Evolutionary conservation across 805 yeast species (phyloP).

Genomic region (Blastobotrys terrestris): DNA sequence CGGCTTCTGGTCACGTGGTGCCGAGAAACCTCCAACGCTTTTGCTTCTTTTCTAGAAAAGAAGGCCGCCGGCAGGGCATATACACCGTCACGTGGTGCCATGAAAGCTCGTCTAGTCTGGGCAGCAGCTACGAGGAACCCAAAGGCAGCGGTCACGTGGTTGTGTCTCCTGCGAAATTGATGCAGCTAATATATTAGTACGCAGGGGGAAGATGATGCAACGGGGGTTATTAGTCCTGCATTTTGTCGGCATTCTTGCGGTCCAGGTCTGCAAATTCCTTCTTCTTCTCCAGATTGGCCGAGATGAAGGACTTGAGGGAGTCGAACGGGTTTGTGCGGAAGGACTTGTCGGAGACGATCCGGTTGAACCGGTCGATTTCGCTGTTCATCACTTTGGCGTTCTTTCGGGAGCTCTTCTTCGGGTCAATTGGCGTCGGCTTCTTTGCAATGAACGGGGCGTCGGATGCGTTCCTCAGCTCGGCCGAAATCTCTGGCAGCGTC

Average conservation of each 20-base stretch:
- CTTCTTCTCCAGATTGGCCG: conserved; percentile 15
- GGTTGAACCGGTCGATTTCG: conserved; percentile 20
- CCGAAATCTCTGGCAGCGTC: conserved; percentile 15
- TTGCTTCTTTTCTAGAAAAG: too few relatives aligned
- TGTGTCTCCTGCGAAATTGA: too few relatives aligned
- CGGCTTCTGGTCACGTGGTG: too few relatives aligned
- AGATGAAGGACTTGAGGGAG: conserved; percentile 16
- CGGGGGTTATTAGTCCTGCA: background rate
- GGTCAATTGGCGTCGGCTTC: conserved; percentile 11
- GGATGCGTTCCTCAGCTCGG: conserved; percentile 1
- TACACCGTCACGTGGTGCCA: too few relatives aligned
- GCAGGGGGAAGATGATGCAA: background rate
- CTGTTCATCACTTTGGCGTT: conserved; percentile 19
- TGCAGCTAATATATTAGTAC: background rate
- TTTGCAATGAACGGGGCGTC: conserved; percentile 11
- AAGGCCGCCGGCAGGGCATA: too few relatives aligned
- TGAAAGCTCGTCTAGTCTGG: too few relatives aligned
- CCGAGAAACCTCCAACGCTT: too few relatives aligned
- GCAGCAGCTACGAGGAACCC: too few relatives aligned
- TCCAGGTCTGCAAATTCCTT: conserved; percentile 13
- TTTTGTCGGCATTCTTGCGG: background rate
- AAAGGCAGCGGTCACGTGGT: too few relatives aligned
- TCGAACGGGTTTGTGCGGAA: conserved; percentile 23
- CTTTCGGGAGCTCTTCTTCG: conserved; percentile 14
- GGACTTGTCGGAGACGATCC: conserved; percentile 14